A percentile compares a stretch with the other conserved stretches of the same genome.
Evolutionary conservation across 106 monocot genomes (phyloP).

Genomic region (Dendrobium catenatum): DNA sequence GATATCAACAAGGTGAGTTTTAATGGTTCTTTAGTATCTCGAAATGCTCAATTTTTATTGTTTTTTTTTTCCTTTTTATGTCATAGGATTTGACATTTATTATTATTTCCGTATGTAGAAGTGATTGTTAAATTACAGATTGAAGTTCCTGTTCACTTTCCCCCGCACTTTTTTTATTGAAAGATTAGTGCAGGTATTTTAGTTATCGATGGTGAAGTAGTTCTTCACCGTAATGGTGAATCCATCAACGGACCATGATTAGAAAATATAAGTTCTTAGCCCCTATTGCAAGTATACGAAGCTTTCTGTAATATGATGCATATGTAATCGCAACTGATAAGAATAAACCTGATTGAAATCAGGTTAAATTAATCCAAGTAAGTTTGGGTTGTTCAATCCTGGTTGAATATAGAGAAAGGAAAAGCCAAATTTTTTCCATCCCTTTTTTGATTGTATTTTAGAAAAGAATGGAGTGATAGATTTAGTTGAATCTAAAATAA

Average conservation of each 20-base stretch:
- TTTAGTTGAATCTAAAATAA: not conserved
- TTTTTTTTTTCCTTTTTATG: not conserved
- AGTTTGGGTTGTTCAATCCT: too few species aligned
- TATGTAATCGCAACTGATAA: too few species aligned
- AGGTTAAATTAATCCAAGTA: too few species aligned
- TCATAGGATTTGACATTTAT: not conserved
- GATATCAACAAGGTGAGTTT: constrained; percentile 68
- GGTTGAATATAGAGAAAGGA: too few species aligned
- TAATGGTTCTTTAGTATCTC: not conserved
- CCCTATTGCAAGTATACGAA: not conserved
- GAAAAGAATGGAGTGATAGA: not conserved
- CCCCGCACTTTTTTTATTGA: not conserved
- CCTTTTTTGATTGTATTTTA: not conserved
- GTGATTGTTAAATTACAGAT: not conserved
- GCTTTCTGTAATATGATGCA: too few species aligned
- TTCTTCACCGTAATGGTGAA: not conserved
- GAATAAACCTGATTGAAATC: too few species aligned
- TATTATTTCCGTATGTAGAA: not conserved
- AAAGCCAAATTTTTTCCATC: not conserved
- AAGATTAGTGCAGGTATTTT: not conserved
- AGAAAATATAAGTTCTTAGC: not conserved
- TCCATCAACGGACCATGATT: not conserved
- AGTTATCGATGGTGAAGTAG: not conserved
- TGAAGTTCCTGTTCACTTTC: not conserved
- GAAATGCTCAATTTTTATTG: not conserved